These are phyloP conservation scores for Vanrija sp. DNA, from an alignment of 1,284 basidiomycete species.

Conservation along the genomic window DNA sequence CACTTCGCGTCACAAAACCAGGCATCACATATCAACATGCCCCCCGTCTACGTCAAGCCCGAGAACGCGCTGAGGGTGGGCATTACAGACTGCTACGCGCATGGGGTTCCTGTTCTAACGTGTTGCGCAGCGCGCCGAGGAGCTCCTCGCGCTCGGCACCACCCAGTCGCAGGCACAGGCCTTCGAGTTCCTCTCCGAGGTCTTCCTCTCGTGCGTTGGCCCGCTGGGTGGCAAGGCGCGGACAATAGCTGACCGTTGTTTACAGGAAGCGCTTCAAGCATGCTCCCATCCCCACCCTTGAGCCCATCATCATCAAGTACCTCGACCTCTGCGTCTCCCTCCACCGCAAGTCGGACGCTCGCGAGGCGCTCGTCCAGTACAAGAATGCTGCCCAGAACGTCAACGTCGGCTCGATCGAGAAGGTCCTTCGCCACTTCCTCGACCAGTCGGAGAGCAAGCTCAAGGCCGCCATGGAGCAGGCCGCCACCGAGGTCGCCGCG, in stretches of 20 bases:
- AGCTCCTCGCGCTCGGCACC: conserved; percentile 48
- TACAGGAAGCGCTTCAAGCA: conserved; percentile 80
- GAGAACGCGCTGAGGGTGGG: conserved; percentile 50
- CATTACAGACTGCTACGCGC: not conserved
- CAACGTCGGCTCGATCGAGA: conserved; percentile 85
- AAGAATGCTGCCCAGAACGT: conserved; percentile 95
- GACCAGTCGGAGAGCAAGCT: conserved; percentile 83
- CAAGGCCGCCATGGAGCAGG: conserved; percentile 73
- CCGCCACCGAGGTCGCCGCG: conserved; percentile 70
- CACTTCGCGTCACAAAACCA: not conserved
- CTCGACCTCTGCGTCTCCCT: conserved; percentile 94
- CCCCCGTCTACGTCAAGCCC: conserved; percentile 48
- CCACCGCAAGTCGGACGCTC: conserved; percentile 87
- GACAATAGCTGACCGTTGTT: not conserved
- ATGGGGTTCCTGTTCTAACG: not conserved
- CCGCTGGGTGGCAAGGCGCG: not conserved
- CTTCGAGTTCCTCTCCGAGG: conserved; percentile 48
- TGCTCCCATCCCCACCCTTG: conserved; percentile 80
- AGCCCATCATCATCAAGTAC: conserved; percentile 84
- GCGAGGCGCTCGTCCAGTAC: conserved; percentile 87
- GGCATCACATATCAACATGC: conserved; percentile 29
- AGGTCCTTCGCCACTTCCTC: conserved; percentile 86
- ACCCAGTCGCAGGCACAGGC: conserved; percentile 47
- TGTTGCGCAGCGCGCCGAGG: conserved; percentile 43
- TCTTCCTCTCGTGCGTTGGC: conserved; percentile 46